These are phyloP conservation scores for Penicillium samsonianum DNA, from an alignment of 495 filamentous ascomycete species.

Conservation along the genomic window DNA sequence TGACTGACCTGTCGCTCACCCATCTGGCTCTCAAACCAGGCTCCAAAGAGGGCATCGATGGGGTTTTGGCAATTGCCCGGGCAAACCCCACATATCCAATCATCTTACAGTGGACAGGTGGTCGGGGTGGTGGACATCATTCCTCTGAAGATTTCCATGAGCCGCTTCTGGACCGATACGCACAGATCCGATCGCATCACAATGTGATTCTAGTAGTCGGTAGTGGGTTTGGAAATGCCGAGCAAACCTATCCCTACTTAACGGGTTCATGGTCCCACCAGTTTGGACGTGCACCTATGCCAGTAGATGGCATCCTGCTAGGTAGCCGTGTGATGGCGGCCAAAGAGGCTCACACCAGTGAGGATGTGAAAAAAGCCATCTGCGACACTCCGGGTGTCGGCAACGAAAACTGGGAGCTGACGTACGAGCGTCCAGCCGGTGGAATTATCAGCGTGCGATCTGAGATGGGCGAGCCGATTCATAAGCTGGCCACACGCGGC, in stretches of 20 bases:
- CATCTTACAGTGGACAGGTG: constrained; percentile 93
- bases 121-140: constrained; percentile 91
- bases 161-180: constrained; percentile 89
- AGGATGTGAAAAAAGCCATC: constrained; percentile 33
- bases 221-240: constrained; percentile 87
- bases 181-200: constrained; percentile 73
- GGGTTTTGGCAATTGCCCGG: constrained; percentile 89
- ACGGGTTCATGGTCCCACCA: constrained; percentile 82
- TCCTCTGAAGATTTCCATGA: constrained; percentile 95
- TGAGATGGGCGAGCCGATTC: constrained; percentile 48
- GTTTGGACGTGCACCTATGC: constrained; percentile 91
- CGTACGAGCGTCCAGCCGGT: constrained; percentile 28
- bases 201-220: constrained; percentile 90
- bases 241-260: constrained; percentile 92
- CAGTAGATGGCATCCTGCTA: constrained; percentile 87
- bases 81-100: constrained; percentile 88
- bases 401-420: constrained; percentile 34
- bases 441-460: constrained; percentile 43
- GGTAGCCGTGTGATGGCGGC: constrained; percentile 93
- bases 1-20: constrained; percentile 89
- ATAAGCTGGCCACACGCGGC: constrained; percentile 43
- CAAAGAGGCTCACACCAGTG: constrained; percentile 54
- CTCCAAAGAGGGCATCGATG: constrained; percentile 83
- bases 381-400: constrained; percentile 29
- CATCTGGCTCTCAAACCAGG: constrained; percentile 96